Evolutionary conservation across 805 yeast species (phyloP).

Genomic region (Wickerhamomyces alni): DNA sequence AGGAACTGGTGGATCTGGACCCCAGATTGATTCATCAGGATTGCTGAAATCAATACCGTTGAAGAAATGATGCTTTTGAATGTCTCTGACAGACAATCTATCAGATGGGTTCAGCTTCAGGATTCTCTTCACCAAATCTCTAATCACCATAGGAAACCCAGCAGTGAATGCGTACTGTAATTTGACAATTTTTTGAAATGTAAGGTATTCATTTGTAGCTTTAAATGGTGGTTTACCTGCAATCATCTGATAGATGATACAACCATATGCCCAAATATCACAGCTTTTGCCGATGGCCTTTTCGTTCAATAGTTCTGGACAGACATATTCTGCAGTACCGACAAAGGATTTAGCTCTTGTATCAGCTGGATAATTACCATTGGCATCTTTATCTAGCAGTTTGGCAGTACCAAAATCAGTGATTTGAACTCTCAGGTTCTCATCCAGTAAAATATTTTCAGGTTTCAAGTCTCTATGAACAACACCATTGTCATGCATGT

Average conservation of each 20-base stretch:
- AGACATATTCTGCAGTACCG: conserved; percentile 81
- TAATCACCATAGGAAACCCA: conserved; percentile 66
- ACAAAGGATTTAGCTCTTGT: conserved; percentile 75
- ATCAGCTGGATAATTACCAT: conserved; percentile 57
- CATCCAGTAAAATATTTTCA: conserved; percentile 67
- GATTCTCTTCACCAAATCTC: conserved; percentile 70
- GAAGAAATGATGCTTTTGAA: conserved; percentile 63
- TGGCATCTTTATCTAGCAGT: conserved; percentile 45
- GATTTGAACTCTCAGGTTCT: conserved; percentile 53
- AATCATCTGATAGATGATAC: conserved; percentile 90
- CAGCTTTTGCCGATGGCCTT: conserved; percentile 85
- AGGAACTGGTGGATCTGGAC: conserved; percentile 50
- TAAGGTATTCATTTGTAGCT: conserved; percentile 74
- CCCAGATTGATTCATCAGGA: conserved; percentile 48
- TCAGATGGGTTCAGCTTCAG: conserved; percentile 58
- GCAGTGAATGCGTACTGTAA: conserved; percentile 80
- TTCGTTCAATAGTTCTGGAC: conserved; percentile 72
- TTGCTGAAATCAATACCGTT: conserved; percentile 48
- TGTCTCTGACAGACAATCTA: conserved; percentile 49
- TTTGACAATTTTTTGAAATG: conserved; percentile 77
- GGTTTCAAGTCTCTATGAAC: conserved; percentile 82
- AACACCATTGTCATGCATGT: conserved; percentile 69
- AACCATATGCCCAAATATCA: conserved; percentile 99
- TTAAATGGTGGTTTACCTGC: conserved; percentile 89
- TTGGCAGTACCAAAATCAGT: conserved; percentile 88